A percentile compares a stretch with the other conserved stretches of the same genome.
Conservation (phyloP, 2,329 filamentous ascomycete genomes). For the Calonectria crousiana region DNA sequence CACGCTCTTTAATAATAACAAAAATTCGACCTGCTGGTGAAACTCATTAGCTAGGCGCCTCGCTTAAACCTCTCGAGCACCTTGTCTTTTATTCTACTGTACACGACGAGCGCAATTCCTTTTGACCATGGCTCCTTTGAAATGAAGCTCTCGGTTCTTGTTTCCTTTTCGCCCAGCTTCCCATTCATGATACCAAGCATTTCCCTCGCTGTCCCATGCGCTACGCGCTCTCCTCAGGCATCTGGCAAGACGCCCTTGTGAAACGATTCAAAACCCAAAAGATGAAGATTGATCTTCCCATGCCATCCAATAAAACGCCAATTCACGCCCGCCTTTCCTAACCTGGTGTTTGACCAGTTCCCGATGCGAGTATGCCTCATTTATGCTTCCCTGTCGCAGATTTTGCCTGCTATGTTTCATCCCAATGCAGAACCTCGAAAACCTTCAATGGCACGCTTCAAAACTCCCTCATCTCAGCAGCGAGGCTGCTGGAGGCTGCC, state of each 20-base stretch:
- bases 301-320: slow-evolving; percentile 29
- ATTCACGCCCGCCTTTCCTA: slow-evolving; percentile 6
- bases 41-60: slow-evolving; percentile 27
- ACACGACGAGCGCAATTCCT: slow-evolving; percentile 31
- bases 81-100: slow-evolving; percentile 38
- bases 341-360: slow-evolving; percentile 29
- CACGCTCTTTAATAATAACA: slow-evolving; percentile 3
- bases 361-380: slow-evolving; percentile 35
- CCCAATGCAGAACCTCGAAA: slow-evolving; percentile 13
- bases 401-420: slow-evolving; percentile 9
- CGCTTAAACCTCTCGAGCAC: slow-evolving; percentile 4
- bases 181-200: slow-evolving; percentile 3
- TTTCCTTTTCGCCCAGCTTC: slow-evolving; percentile 28
- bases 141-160: slow-evolving; percentile 7
- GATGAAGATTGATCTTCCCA: neutral
- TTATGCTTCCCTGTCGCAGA: slow-evolving; percentile 23
- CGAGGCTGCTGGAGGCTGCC: slow-evolving; percentile 48
- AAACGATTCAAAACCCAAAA: neutral
- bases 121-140: slow-evolving; percentile 25
- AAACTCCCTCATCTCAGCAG: slow-evolving; percentile 18
- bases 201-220: neutral
- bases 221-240: neutral
- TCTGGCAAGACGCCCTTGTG: neutral
- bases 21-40: slow-evolving; percentile 4
- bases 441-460: neutral